These are phyloP conservation scores for Quercus rubra DNA, from an alignment of 306 rosid genomes.

Conservation along the genomic window DNA sequence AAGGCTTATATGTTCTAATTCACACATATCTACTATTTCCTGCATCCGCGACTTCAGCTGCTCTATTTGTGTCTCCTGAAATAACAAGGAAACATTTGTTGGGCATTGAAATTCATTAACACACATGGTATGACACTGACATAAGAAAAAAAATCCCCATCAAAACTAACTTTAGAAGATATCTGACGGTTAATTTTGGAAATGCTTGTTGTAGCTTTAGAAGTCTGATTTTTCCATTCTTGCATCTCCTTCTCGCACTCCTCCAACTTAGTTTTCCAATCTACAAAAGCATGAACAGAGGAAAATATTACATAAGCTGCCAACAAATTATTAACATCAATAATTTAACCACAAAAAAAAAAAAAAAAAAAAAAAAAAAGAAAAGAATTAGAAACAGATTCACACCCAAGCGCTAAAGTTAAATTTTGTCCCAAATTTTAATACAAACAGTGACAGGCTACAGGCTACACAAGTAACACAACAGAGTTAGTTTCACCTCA, in stretches of 20 bases:
- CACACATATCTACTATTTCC: constrained; percentile 88
- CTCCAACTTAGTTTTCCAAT: constrained; percentile 90
- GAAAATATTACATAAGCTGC: constrained; percentile 12
- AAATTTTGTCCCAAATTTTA: not conserved
- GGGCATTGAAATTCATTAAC: constrained; percentile 19
- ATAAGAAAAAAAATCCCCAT: constrained; percentile 5
- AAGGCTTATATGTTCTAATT: constrained; percentile 74
- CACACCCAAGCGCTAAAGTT: not conserved
- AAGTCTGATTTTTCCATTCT: constrained; percentile 91
- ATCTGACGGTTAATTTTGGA: constrained; percentile 89
- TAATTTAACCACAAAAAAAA: too few relatives aligned
- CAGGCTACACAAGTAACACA: not conserved
- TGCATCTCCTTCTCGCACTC: constrained; percentile 92
- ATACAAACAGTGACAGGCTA: not conserved
- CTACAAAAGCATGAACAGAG: constrained; percentile 33
- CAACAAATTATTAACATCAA: not conserved
- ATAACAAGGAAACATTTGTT: constrained; percentile 13
- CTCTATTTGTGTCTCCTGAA: constrained; percentile 79
- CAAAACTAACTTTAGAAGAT: constrained; percentile 66
- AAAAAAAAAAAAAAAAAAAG: not conserved
- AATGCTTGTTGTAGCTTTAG: constrained; percentile 77
- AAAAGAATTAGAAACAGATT: constrained; percentile 2
- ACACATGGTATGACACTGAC: not conserved
- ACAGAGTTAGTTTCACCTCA: not conserved
- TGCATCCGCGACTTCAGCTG: constrained; percentile 71